Conservation (phyloP, 2,329 filamentous ascomycete species). For the Aciculosporium take region DNA sequence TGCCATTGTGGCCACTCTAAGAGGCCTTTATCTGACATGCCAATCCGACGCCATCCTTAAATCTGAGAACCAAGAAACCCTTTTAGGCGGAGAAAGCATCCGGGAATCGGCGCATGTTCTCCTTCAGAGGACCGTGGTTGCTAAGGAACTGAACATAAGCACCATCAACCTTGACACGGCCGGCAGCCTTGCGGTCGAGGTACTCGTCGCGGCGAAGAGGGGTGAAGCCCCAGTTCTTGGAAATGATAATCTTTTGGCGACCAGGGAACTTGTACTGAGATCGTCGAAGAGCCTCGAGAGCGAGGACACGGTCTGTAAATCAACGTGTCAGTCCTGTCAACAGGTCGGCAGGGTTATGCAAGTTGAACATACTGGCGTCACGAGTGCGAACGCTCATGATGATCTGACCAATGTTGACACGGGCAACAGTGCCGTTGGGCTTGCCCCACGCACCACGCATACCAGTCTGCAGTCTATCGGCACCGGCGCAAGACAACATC, state of each 20-base stretch:
- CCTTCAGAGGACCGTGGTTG: constrained; percentile 73
- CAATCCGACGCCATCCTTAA: constrained; percentile 30
- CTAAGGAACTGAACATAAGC: constrained; percentile 98
- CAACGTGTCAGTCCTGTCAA: neutral
- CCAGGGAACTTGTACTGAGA: constrained; percentile 99
- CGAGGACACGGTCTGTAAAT: constrained; percentile 61
- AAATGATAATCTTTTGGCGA: constrained; percentile 99
- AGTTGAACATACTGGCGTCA: constrained; percentile 59
- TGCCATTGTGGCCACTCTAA: constrained; percentile 21
- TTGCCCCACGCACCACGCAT: constrained; percentile 99
- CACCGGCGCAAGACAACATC: constrained; percentile 99
- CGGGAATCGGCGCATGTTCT: constrained; percentile 92
- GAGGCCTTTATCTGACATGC: constrained; percentile 26
- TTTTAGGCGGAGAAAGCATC: constrained; percentile 61
- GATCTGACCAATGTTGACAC: constrained; percentile 99
- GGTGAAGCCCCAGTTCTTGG: constrained; percentile 99
- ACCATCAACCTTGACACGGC: constrained; percentile 91
- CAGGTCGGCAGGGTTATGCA: neutral
- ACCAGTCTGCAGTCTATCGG: constrained; percentile 99
- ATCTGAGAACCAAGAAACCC: constrained; percentile 23
- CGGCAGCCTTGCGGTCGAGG: constrained; percentile 84
- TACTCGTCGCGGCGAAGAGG: constrained; percentile 96
- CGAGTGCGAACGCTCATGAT: constrained; percentile 93
- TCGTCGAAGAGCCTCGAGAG: constrained; percentile 96
- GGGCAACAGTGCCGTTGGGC: constrained; percentile 96